Conservation (phyloP, 176 grass and related monocot genomes). For the Alloteropsis semialata region DNA sequence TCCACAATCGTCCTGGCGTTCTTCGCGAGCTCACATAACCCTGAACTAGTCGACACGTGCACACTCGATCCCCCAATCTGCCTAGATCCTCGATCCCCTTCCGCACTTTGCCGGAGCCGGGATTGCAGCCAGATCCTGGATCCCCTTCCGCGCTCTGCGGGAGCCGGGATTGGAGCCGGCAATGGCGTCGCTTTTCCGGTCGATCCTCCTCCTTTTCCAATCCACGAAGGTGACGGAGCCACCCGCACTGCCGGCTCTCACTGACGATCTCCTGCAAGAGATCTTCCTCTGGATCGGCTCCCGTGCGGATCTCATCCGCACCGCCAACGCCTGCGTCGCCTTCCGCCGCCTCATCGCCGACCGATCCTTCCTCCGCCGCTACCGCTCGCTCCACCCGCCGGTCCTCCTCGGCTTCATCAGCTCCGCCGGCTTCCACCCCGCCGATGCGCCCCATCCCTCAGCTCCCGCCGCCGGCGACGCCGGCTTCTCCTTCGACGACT, state of each 20-base stretch:
- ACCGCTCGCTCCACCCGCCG: neutral
- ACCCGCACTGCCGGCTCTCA: too few species aligned
- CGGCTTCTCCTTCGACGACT: conserved; percentile 8
- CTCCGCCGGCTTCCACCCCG: neutral
- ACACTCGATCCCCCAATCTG: too few species aligned
- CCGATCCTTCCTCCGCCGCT: neutral
- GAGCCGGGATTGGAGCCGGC: too few species aligned
- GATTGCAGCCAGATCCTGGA: too few species aligned
- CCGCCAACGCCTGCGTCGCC: neutral
- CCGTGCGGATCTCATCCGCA: neutral
- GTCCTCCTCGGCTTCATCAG: neutral
- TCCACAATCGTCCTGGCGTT: too few species aligned
- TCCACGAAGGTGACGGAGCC: too few species aligned
- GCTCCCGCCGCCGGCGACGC: neutral
- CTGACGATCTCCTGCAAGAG: neutral
- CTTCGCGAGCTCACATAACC: too few species aligned
- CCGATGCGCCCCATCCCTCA: conserved; percentile 7
- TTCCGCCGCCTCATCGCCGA: neutral
- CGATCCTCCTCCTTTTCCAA: neutral
- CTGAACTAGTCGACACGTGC: too few species aligned
- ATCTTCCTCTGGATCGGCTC: neutral
- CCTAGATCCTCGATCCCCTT: too few species aligned
- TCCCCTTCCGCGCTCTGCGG: too few species aligned
- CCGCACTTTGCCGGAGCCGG: too few species aligned
- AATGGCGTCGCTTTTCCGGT: neutral